Percentiles rank a stretch among this genome's conserved stretches.
These are phyloP conservation scores for Warburgia ugandensis DNA, from an alignment of 164 flowering plant species.

Conservation along the genomic window DNA sequence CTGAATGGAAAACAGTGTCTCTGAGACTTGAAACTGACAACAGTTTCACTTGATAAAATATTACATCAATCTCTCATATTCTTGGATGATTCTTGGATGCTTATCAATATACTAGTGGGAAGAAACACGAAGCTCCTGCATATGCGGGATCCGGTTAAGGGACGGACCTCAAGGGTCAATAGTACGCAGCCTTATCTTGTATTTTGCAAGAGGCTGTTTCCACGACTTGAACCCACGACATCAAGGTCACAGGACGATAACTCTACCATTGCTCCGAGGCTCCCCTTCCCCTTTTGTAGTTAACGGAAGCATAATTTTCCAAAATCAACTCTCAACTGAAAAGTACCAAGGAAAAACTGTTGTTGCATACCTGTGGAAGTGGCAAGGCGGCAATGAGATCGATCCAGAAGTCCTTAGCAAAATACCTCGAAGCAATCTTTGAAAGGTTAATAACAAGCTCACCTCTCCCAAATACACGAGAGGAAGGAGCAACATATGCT, in stretches of 20 bases:
- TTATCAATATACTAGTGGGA: too few relatives aligned
- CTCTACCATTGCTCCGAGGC: too few relatives aligned
- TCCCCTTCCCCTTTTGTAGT: neutral
- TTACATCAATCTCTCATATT: neutral
- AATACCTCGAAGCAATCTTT: slow-evolving; percentile 64
- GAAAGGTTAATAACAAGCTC: slow-evolving; percentile 74
- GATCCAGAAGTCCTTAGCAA: slow-evolving; percentile 53
- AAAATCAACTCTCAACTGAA: neutral
- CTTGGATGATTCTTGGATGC: too few relatives aligned
- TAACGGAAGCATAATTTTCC: neutral
- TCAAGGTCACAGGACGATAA: too few relatives aligned
- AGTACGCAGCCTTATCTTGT: too few relatives aligned
- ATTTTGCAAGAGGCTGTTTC: too few relatives aligned
- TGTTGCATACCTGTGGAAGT: slow-evolving; percentile 73
- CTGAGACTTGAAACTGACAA: neutral
- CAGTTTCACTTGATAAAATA: neutral
- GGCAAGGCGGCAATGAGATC: slow-evolving; percentile 80
- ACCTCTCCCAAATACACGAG: slow-evolving; percentile 95
- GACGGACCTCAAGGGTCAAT: too few relatives aligned
- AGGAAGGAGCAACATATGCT: slow-evolving; percentile 88
- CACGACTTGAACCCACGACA: too few relatives aligned
- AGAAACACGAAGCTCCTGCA: too few relatives aligned
- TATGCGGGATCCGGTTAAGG: too few relatives aligned
- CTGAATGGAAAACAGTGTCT: neutral
- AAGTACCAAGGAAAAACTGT: slow-evolving; percentile 1